Evolutionary conservation across 2,329 filamentous ascomycete genomes (phyloP).

Genomic region (Fusarium camptoceras): DNA sequence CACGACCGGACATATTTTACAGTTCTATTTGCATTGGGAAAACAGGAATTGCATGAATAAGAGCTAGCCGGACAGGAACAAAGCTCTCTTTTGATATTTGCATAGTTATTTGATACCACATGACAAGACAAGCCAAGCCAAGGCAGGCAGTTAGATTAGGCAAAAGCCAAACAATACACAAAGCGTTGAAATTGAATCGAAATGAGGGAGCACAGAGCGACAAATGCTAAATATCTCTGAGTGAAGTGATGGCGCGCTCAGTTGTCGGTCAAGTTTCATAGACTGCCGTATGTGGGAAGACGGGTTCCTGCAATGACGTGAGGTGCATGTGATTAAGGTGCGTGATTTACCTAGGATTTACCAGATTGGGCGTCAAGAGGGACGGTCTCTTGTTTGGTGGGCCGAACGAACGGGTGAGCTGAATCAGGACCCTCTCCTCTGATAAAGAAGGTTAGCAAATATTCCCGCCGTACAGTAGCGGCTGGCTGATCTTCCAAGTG

Average conservation of each 20-base stretch:
- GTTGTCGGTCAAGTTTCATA: not conserved
- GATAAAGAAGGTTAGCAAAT: constrained; percentile 31
- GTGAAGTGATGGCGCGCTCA: not conserved
- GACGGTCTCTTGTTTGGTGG: constrained; percentile 27
- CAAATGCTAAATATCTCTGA: not conserved
- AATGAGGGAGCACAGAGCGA: constrained; percentile 5
- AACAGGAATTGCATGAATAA: constrained; percentile 44
- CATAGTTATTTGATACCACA: constrained; percentile 47
- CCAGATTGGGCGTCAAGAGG: constrained; percentile 17
- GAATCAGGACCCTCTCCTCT: constrained; percentile 22
- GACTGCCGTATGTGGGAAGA: constrained; percentile 5
- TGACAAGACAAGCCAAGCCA: constrained; percentile 29
- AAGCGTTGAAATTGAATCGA: constrained; percentile 35
- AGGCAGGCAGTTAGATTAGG: constrained; percentile 25
- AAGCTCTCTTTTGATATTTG: constrained; percentile 44
- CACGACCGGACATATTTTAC: constrained; percentile 44
- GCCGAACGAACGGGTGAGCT: constrained; percentile 22
- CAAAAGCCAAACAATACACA: constrained; percentile 43
- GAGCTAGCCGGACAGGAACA: constrained; percentile 36
- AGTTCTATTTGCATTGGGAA: constrained; percentile 43
- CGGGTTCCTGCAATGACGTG: constrained; percentile 30
- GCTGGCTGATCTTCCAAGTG: constrained; percentile 13
- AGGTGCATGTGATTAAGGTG: constrained; percentile 38
- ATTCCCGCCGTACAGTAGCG: not conserved
- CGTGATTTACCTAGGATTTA: constrained; percentile 34